A percentile compares a stretch with the other conserved stretches of the same genome.
Evolutionary conservation across 768 basidiomycete species (phyloP).

Genomic region (Pleurotus giganteus): DNA sequence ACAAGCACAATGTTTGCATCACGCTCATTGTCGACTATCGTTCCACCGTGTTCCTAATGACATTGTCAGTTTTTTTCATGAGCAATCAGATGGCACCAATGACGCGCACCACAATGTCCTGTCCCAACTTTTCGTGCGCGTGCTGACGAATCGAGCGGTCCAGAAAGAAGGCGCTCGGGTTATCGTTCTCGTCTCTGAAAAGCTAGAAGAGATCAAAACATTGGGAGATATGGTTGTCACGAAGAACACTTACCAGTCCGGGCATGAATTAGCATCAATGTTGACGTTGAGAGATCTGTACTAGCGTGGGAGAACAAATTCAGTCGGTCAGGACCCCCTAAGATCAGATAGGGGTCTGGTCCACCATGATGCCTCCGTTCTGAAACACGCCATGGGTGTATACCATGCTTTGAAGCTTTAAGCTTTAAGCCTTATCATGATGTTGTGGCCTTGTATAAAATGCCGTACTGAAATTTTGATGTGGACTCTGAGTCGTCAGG

Average conservation of each 20-base stretch:
- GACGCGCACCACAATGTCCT: slow-evolving; percentile 28
- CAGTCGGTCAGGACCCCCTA: too few relatives aligned
- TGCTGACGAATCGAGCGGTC: slow-evolving; percentile 27
- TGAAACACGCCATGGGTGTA: too few relatives aligned
- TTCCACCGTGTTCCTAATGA: slow-evolving; percentile 20
- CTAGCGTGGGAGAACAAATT: too few relatives aligned
- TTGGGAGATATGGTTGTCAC: not conserved
- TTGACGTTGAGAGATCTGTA: too few relatives aligned
- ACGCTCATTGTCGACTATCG: slow-evolving; percentile 10
- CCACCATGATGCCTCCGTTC: too few relatives aligned
- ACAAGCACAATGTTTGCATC: slow-evolving; percentile 24
- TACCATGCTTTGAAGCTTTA: too few relatives aligned
- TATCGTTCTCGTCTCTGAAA: slow-evolving; percentile 17
- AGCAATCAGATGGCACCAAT: not conserved
- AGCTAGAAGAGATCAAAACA: not conserved
- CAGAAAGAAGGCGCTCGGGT: slow-evolving; percentile 30
- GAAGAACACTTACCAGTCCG: too few relatives aligned
- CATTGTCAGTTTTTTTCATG: not conserved
- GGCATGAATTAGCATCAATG: too few relatives aligned
- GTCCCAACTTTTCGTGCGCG: slow-evolving; percentile 17
- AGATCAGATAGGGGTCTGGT: too few relatives aligned
- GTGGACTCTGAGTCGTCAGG: not conserved
- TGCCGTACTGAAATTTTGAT: too few relatives aligned
- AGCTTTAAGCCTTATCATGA: too few relatives aligned
- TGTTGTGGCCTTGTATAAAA: too few relatives aligned